phyloP scores from a whole-genome alignment of 108 stramenopile genomes.

The Nitzschia putrida region DNA sequence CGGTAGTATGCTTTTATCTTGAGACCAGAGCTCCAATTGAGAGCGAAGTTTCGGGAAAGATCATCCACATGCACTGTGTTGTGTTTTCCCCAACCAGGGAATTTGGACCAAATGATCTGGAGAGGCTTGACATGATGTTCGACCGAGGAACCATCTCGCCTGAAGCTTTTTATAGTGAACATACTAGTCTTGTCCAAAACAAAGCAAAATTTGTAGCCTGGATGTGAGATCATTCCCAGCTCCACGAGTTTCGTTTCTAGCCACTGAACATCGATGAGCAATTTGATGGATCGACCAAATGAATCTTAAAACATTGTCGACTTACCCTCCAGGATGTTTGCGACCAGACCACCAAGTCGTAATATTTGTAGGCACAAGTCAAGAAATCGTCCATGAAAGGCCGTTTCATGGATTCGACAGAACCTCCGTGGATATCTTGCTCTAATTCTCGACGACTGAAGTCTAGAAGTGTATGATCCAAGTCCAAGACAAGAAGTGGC shows the following conservation, averaged over 20 bases:
- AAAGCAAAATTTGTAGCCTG: constrained; percentile 87
- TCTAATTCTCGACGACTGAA: constrained; percentile 69
- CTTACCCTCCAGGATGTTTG: constrained; percentile 91
- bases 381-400: constrained; percentile 93
- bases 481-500: constrained; percentile 89
- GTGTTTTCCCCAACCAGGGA: constrained; percentile 76
- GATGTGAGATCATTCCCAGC: constrained; percentile 86
- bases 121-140: constrained; percentile 92
- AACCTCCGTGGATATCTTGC: constrained; percentile 32
- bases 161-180: constrained; percentile 83
- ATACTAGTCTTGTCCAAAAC: constrained; percentile 95
- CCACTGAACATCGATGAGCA: constrained; percentile 48
- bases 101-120: constrained; percentile 96
- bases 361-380: constrained; percentile 73
- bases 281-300: neutral
- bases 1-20: constrained; percentile 80
- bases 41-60: constrained; percentile 90
- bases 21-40: constrained; percentile 81
- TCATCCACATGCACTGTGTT: constrained; percentile 96
- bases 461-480: constrained; percentile 95
- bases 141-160: constrained; percentile 56
- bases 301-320: neutral
- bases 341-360: constrained; percentile 93
- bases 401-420: constrained; percentile 24
- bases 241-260: constrained; percentile 94